Base-by-base conservation (phyloP, 2,329 filamentous ascomycete species). In the Immersiporthe knoxdaviesiana region DNA sequence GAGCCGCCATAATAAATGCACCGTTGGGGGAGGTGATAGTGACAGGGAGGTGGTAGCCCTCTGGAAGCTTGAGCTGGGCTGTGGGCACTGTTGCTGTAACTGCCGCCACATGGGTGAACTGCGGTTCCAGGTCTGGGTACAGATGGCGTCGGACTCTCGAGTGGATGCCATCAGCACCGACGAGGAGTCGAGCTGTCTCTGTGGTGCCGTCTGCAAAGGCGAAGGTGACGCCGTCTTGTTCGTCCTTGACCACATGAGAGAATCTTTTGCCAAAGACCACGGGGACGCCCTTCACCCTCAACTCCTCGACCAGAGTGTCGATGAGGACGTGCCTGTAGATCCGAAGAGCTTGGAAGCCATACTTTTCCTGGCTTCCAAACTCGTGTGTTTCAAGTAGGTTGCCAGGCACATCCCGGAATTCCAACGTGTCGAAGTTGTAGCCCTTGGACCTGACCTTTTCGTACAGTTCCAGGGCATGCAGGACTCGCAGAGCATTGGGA, bases 101-200 rank as follows among this genome's bases (percentile, higher is more conserved):
- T 11, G 79, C 81, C 14, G 78, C 76, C 75, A 84, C 82, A 47
- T 84, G 84, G 0, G 82, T 84, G 73, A 87, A 89, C 1, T 77
- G 79, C 1, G 87, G 84, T 44, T 81, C 74, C 0, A 85, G 72
- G 0, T 82, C 79, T 0, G 86, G 84, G 60, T 84, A 80, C 0
- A 90, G 77, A 56, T 87, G 82, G 3, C 77, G 79, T 3, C 87
- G 81, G 0, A 89, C 84, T 0, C 77, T 79, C 0, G 86, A 88
- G 74, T 89, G 85, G 63, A 90, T 89, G 0, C 88, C 87, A 69
- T 90, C 87, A 0, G 86, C 85, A 0, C 86, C 87, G 21, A 89
- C 78, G 0, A 90, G 80, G 16, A 87, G 74, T 2, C 77, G 72
- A 0, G 84, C 83, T 0, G 72, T 75, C 1, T 73, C 77, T 0